Percentiles rank a stretch among this genome's conserved stretches.
Conservation (phyloP, 2,329 filamentous ascomycete genomes). For the Diaporthe eres region DNA sequence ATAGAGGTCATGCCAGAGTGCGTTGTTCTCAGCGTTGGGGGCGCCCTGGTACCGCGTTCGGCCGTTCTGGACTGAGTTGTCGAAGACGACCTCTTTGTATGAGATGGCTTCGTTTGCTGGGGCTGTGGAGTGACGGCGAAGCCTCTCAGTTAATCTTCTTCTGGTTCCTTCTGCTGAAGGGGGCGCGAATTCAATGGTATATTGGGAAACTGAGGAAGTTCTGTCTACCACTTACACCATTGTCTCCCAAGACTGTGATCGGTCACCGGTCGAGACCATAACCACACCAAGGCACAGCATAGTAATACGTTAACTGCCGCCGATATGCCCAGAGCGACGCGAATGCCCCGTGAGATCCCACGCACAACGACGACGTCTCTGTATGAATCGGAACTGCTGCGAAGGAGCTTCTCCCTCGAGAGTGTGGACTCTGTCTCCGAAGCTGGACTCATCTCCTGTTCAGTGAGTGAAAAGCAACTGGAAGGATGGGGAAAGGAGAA, state of each 20-base stretch:
- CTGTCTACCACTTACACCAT: background rate
- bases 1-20: background rate
- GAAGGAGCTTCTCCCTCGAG: background rate
- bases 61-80: slow-evolving; percentile 14
- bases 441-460: background rate
- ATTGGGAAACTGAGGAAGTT: background rate
- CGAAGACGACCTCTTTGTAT: background rate
- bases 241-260: background rate
- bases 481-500: background rate
- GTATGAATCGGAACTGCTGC: background rate
- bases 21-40: background rate
- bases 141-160: background rate
- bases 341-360: background rate
- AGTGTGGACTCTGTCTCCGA: background rate
- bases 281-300: background rate
- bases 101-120: slow-evolving; percentile 1
- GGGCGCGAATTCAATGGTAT: background rate
- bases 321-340: background rate
- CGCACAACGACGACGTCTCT: background rate
- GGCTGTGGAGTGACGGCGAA: background rate
- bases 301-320: background rate
- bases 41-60: background rate
- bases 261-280: background rate
- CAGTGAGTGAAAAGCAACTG: background rate
- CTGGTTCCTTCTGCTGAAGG: background rate